Evolutionary conservation across 495 filamentous ascomycete genomes (phyloP).

Genomic region (Xylaria scruposa): DNA sequence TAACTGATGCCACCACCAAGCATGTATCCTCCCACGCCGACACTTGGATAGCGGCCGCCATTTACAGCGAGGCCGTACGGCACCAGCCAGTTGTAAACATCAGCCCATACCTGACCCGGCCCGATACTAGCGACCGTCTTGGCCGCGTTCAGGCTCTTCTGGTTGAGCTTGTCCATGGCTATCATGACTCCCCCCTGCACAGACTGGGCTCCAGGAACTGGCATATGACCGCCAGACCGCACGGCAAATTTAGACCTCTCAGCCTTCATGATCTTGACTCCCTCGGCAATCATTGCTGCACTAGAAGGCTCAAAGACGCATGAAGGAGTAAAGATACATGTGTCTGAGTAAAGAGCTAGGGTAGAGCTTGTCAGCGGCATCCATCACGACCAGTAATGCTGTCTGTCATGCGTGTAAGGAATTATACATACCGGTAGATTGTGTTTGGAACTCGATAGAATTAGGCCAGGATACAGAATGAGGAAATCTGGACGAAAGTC

Average conservation of each 20-base stretch:
- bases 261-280: slow-evolving; percentile 1
- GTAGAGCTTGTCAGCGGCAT: too few relatives aligned
- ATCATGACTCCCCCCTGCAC: slow-evolving; percentile 45
- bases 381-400: too few relatives aligned
- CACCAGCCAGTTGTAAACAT: slow-evolving; percentile 41
- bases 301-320: not conserved
- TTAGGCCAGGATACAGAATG: not conserved
- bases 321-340: not conserved
- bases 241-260: not conserved
- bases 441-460: not conserved
- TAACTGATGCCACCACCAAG: slow-evolving; percentile 52
- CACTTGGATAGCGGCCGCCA: slow-evolving; percentile 39
- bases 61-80: slow-evolving; percentile 37
- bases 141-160: slow-evolving; percentile 6
- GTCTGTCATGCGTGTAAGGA: too few relatives aligned
- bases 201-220: not conserved
- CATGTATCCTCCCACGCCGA: slow-evolving; percentile 47
- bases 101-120: slow-evolving; percentile 37
- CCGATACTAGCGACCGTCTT: slow-evolving; percentile 35
- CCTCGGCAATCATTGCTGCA: not conserved
- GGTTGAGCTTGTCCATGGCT: slow-evolving; percentile 35
- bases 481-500: not conserved
- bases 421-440: slow-evolving; percentile 3
- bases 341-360: slow-evolving; percentile 6
- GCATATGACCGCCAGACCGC: not conserved